Percentiles rank a stretch among this genome's conserved stretches.
These are phyloP conservation scores for Pythium pyrilobum DNA, from an alignment of 352 stramenopile species.

Conservation along the genomic window DNA sequence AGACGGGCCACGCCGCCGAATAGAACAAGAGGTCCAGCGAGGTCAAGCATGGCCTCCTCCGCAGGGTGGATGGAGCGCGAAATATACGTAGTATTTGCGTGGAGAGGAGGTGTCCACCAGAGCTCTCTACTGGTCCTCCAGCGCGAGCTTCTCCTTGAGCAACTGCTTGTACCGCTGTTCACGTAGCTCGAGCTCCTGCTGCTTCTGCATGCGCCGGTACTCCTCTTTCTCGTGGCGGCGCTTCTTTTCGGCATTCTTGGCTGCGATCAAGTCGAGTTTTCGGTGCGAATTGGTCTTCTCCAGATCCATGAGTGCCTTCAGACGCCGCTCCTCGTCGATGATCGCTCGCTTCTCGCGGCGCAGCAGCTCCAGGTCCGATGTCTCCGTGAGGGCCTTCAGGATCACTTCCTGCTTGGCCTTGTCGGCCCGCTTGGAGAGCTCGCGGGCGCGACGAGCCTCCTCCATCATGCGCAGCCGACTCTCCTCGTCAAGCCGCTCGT, in stretches of 20 bases:
- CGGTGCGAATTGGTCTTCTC: constrained; percentile 92
- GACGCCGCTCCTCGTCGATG: constrained; percentile 90
- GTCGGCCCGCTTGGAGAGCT: constrained; percentile 72
- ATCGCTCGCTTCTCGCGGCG: constrained; percentile 93
- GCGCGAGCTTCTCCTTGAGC: constrained; percentile 77
- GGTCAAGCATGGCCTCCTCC: no score
- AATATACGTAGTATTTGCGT: neutral
- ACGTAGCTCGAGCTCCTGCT: constrained; percentile 56
- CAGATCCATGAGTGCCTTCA: constrained; percentile 91
- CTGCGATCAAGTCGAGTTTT: constrained; percentile 89
- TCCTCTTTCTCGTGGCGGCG: constrained; percentile 88
- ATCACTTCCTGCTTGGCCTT: constrained; percentile 93
- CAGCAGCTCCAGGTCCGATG: constrained; percentile 87
- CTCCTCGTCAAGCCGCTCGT: constrained; percentile 91
- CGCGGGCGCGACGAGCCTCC: constrained; percentile 45
- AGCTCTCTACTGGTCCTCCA: constrained; percentile 30
- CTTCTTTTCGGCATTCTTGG: constrained; percentile 88
- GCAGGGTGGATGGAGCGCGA: neutral
- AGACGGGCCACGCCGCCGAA: constrained; percentile 2
- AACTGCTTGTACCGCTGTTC: constrained; percentile 65
- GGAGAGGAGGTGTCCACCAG: no score
- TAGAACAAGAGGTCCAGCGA: neutral
- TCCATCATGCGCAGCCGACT: constrained; percentile 78
- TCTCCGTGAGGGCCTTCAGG: constrained; percentile 86
- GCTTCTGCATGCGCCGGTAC: constrained; percentile 62